Evolutionary conservation across 73 alveolate species (phyloP).

Genomic region (Paramecium sonneborni): DNA sequence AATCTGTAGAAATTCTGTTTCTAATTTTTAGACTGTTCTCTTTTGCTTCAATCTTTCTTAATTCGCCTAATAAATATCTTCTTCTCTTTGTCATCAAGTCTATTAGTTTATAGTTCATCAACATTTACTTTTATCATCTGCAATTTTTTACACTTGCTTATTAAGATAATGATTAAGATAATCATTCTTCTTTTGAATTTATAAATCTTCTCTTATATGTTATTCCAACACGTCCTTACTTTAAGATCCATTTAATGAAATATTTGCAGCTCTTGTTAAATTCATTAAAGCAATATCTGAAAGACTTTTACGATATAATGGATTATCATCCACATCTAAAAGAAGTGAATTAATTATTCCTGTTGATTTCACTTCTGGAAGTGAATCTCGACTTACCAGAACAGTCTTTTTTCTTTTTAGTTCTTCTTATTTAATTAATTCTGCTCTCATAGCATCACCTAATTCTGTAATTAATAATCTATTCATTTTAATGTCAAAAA

Average conservation of each 20-base stretch:
- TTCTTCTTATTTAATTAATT: neutral
- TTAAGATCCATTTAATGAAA: neutral
- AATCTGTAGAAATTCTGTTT: neutral
- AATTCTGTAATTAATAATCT: conserved; percentile 16
- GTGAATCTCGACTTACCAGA: neutral
- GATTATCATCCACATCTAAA: conserved; percentile 3
- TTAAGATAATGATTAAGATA: neutral
- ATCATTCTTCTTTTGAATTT: neutral
- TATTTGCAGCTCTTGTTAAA: neutral
- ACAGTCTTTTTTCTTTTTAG: neutral
- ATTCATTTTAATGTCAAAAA: conserved; percentile 25
- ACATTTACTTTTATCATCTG: conserved; percentile 19
- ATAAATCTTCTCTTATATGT: conserved; percentile 6
- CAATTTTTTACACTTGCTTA: neutral
- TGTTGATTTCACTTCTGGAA: neutral
- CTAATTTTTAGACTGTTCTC: neutral
- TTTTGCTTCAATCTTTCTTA: neutral
- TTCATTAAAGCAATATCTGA: neutral
- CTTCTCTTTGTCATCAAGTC: neutral
- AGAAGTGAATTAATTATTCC: neutral
- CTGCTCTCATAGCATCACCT: neutral
- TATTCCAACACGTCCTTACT: neutral
- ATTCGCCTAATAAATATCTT: conserved; percentile 1
- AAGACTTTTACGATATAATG: neutral
- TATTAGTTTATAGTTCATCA: neutral